Evolutionary conservation across 164 flowering plant genomes (phyloP).

Genomic region (Stephania japonica): DNA sequence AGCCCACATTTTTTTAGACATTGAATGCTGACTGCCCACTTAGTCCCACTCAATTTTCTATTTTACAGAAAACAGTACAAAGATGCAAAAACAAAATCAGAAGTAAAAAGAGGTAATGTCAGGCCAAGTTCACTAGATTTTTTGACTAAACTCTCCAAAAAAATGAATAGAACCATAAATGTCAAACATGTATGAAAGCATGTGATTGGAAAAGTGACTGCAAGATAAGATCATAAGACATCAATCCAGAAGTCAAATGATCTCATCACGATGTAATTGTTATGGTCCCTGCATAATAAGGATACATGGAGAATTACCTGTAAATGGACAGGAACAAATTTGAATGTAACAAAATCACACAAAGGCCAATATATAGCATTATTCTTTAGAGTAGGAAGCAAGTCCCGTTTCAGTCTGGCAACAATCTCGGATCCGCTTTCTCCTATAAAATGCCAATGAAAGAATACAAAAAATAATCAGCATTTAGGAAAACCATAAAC

Average conservation of each 20-base stretch:
- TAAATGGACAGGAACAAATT: conserved; percentile 68
- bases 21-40: too few species aligned
- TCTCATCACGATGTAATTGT: background rate
- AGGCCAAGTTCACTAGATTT: too few species aligned
- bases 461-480: background rate
- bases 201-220: background rate
- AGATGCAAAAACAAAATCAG: too few species aligned
- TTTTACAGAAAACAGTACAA: too few species aligned
- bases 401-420: conserved; percentile 75
- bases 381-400: conserved; percentile 62
- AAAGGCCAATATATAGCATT: conserved; percentile 73
- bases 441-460: conserved; percentile 13
- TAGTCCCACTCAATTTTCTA: too few species aligned
- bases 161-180: background rate
- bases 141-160: background rate
- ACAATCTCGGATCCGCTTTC: conserved; percentile 55
- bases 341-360: conserved; percentile 81
- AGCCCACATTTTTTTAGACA: background rate
- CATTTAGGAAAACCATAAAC: background rate
- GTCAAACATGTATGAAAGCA: background rate
- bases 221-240: background rate
- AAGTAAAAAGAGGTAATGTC: too few species aligned
- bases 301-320: conserved; percentile 42
- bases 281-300: background rate
- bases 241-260: too few species aligned